Evolutionary conservation across 176 grass and related monocot genomes (phyloP), one percentile per base, ranked within the genome.

Genomic region (Thinopyrum elongatum): DNA sequence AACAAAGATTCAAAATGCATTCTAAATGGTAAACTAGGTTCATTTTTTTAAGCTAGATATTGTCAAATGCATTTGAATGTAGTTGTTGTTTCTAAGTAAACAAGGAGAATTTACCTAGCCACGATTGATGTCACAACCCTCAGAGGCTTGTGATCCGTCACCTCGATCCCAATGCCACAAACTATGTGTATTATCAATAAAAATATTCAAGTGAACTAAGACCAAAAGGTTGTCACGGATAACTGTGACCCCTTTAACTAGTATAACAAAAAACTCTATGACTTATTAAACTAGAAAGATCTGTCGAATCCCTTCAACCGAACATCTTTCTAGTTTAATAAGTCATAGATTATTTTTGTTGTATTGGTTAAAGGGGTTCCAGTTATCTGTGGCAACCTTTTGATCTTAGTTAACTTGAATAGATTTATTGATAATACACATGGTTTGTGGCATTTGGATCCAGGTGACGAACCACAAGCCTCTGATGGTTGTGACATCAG

Each of bases 41-140:
- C 41, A 38, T 38, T n/a, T 38, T 38, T 6, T 38, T 38, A 38
- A 38, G 5, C 6, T 38, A 38, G 36, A 8, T 38, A 38, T 38
- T 44, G 1, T 44, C 10, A 44, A 44, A 44, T 44, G 10, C 41
- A 44, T 12, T 12, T 10, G 41, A 44, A 44, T 44, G 41, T 44
- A 44, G 41, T 44, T 44, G 0, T 19, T 12, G 7, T 76, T 36
- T 77, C 70, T 83, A 51, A 70, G 73, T 63, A 83, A 79, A 82
- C 23, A 76, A 77, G 21, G n/a, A 69, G 68, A 83, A 58, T 87
- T 67, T 82, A 95, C 95, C 87, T 90, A 87, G 70, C 67, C 85
- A 78, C 83, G 53, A 63, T 63, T 73, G 73, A 86, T 39, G 73
- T 51, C 74, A 58, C 80, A 82, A 39, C 53, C 21, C 74, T 89